Percentiles rank a stretch among this genome's conserved stretches.
phyloP scores from a whole-genome alignment of 495 filamentous ascomycete species.

The Aspergillus affinis region DNA sequence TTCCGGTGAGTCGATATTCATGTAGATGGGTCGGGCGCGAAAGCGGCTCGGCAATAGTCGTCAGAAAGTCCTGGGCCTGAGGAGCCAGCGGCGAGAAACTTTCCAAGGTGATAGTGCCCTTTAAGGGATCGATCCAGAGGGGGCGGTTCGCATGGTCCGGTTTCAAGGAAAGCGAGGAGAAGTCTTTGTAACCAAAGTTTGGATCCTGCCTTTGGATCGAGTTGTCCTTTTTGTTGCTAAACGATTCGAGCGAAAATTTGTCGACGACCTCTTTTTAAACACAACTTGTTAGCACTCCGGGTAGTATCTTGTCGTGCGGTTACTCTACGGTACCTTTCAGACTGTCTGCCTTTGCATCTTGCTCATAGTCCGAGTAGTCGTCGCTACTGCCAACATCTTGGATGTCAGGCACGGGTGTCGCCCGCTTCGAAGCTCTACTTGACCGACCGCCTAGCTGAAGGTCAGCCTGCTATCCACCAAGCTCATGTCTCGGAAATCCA shows the following conservation, averaged over 20 bases:
- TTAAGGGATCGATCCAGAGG: constrained; percentile 84
- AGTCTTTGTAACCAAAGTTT: constrained; percentile 71
- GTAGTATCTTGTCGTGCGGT: background rate
- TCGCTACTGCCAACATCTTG: constrained; percentile 68
- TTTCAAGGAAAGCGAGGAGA: constrained; percentile 77
- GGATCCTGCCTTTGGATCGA: constrained; percentile 42
- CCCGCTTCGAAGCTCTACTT: constrained; percentile 60
- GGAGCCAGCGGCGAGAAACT: constrained; percentile 84
- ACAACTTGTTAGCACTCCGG: constrained; percentile 18
- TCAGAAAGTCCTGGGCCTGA: constrained; percentile 90
- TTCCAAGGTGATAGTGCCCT: constrained; percentile 89
- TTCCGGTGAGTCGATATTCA: constrained; percentile 87
- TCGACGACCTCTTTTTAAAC: constrained; percentile 56
- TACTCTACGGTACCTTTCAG: constrained; percentile 50
- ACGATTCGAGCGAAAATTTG: constrained; percentile 62
- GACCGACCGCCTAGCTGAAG: constrained; percentile 51
- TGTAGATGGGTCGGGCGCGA: constrained; percentile 86
- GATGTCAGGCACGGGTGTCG: constrained; percentile 66
- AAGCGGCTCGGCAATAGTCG: constrained; percentile 90
- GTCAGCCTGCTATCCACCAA: constrained; percentile 31
- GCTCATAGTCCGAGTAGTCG: constrained; percentile 64
- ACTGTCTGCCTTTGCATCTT: constrained; percentile 45
- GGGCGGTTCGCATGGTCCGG: constrained; percentile 85
- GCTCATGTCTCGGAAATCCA: constrained; percentile 27
- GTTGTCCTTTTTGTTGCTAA: constrained; percentile 39